phyloP scores from a whole-genome alignment of 345 rosid genomes.

The Bruguiera gymnorhiza region DNA sequence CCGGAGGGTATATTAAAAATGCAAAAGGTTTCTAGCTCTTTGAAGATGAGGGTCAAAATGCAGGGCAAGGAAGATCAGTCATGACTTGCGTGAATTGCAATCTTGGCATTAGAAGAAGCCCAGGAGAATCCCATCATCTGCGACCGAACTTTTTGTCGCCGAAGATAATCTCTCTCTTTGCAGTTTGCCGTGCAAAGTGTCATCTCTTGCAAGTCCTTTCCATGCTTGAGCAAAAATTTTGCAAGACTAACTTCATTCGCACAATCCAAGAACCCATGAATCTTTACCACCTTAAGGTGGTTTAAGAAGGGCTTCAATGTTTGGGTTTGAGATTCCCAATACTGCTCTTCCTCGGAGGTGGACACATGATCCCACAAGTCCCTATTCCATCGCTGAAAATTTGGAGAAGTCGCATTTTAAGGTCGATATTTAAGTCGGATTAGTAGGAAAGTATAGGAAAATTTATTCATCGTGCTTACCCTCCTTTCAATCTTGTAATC shows the following conservation, averaged over 20 bases:
- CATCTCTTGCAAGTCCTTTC: constrained; percentile 71
- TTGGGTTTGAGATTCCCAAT: constrained; percentile 60
- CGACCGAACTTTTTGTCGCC: constrained; percentile 62
- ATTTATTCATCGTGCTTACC: constrained; percentile 27
- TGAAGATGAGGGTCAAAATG: no score
- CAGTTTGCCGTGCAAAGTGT: constrained; percentile 47
- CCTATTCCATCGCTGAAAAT: constrained; percentile 64
- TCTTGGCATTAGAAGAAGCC: constrained; percentile 75
- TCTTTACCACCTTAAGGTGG: constrained; percentile 58
- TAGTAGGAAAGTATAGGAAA: not conserved
- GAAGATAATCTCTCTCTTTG: constrained; percentile 50
- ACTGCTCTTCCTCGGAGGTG: constrained; percentile 56
- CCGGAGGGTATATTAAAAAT: no score
- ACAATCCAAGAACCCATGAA: constrained; percentile 69
- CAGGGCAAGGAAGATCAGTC: no score
- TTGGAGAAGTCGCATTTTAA: not conserved
- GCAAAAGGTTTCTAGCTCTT: no score
- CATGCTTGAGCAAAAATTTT: constrained; percentile 74
- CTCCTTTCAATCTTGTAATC: constrained; percentile 54
- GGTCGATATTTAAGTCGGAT: not conserved
- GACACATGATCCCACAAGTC: constrained; percentile 60
- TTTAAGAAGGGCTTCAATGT: constrained; percentile 52
- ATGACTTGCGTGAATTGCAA: constrained; percentile 35
- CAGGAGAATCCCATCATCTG: constrained; percentile 64
- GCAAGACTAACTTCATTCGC: constrained; percentile 71